Base-by-base conservation (phyloP, 768 basidiomycete species). In the Lactifluus volemus region DNA sequence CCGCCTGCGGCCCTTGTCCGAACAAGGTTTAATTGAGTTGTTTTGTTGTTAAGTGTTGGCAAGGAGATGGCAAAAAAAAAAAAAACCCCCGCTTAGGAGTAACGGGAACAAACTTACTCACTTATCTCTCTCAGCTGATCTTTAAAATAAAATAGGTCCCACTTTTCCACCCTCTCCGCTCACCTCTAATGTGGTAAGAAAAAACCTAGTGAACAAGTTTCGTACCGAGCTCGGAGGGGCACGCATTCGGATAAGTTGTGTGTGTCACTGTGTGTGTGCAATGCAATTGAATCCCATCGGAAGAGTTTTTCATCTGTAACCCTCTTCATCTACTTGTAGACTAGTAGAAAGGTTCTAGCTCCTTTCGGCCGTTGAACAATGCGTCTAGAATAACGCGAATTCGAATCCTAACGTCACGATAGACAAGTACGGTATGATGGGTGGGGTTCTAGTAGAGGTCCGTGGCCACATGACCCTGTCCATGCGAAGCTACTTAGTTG, bases 11-110 rank as follows among this genome's bases (percentile, higher is more conserved):
- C 34, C 50, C 17, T 25, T 38, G 50, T 53, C 55, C 60, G 34
- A 61, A 61, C 60, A 48, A 48, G 60, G 60, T 42, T 57, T 57
- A 61, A 61, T 61, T 25, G 25, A 1, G 25, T 25, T 39, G 32
- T 34, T 9, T 9, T 9, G 32, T 25, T 25, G 25, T 1, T 25
- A 25, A 25, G 45, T 57, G 60, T 61, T 61, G 60, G 55, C 60
- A 61, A 57, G 55, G 60, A 15, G 55, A 61, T 57, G 45, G 25
- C 25, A 41, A 49, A 32, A 45, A 34, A 45, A 4, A 17, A 25
- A 25, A 25, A 2, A 25, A 25, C 1, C 25, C n/a, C 25, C 19
- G n/a, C 21, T 21, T 17, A n/a, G 32, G 30, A 36, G 12, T 53
- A 36, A 47, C 25, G 15, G 58, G 58, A 49, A 41, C 39, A 41